A percentile compares a stretch with the other conserved stretches of the same genome.
phyloP scores from a whole-genome alignment of 2,329 filamentous ascomycete genomes.

The Alternaria rosae region DNA sequence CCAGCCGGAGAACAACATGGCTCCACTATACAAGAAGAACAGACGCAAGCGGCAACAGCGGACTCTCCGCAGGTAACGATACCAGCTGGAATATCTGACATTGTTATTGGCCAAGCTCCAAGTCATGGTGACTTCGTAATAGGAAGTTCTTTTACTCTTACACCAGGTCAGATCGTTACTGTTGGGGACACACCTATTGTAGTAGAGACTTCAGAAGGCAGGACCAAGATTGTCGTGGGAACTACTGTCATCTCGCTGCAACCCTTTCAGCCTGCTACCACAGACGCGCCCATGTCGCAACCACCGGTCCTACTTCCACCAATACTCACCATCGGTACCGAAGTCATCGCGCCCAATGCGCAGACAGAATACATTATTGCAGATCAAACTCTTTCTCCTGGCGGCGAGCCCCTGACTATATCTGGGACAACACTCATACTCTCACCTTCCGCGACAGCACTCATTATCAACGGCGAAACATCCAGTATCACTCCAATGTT shows the following conservation, averaged over 20 bases:
- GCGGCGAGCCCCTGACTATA: conserved; percentile 45
- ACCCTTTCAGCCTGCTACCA: conserved; percentile 19
- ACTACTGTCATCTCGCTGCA: conserved; percentile 24
- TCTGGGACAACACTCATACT: conserved; percentile 46
- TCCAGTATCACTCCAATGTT: conserved; percentile 27
- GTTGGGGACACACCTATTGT: conserved; percentile 35
- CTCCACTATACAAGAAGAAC: neutral
- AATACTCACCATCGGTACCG: conserved; percentile 30
- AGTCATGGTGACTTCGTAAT: conserved; percentile 25
- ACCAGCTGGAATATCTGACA: conserved; percentile 23
- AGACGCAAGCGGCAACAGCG: conserved; percentile 4
- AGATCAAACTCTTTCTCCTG: conserved; percentile 44
- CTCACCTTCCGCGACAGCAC: conserved; percentile 46
- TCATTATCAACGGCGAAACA: conserved; percentile 46
- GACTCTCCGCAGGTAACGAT: conserved; percentile 18
- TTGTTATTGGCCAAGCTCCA: conserved; percentile 24
- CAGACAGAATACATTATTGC: conserved; percentile 37
- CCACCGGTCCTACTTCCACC: conserved; percentile 19
- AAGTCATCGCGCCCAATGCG: conserved; percentile 33
- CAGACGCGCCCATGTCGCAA: conserved; percentile 20
- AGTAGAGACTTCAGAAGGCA: conserved; percentile 32
- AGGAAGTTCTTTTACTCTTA: conserved; percentile 29
- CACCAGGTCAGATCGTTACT: conserved; percentile 29
- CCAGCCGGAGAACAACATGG: conserved; percentile 30
- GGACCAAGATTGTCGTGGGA: conserved; percentile 32